Percentiles rank a stretch among this genome's conserved stretches.
These are phyloP conservation scores for Conoideocrella luteorostrata DNA, from an alignment of 2,329 filamentous ascomycete genomes.

Conservation along the genomic window DNA sequence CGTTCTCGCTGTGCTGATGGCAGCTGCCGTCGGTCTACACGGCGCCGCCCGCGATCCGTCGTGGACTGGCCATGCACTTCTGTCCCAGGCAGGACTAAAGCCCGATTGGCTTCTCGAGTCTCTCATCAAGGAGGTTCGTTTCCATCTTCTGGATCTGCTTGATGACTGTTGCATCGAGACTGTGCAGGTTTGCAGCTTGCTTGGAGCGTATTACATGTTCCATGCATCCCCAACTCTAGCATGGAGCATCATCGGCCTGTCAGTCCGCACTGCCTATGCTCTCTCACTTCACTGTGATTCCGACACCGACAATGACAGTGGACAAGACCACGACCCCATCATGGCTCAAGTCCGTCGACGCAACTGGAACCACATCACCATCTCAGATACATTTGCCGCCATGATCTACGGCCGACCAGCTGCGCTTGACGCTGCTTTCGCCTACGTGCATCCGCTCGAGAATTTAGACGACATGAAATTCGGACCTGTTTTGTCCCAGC, in stretches of 20 bases:
- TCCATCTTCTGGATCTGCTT: slow-evolving; percentile 6
- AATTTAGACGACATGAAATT: slow-evolving; percentile 18
- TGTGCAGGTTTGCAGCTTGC: slow-evolving; percentile 5
- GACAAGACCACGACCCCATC: slow-evolving; percentile 2
- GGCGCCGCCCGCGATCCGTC: slow-evolving; percentile 12
- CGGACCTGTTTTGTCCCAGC: slow-evolving; percentile 3
- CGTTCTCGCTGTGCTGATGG: slow-evolving; percentile 10
- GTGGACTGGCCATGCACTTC: slow-evolving; percentile 12
- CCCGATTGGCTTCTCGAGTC: neutral
- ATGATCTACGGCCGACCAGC: slow-evolving; percentile 23
- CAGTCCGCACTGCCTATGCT: slow-evolving; percentile 13
- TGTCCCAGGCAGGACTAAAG: slow-evolving; percentile 4
- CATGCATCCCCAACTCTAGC: slow-evolving; percentile 6
- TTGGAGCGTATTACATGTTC: slow-evolving; percentile 6
- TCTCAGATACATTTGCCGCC: slow-evolving; percentile 22
- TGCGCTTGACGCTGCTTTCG: slow-evolving; percentile 20
- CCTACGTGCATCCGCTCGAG: slow-evolving; percentile 16
- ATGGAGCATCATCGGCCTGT: slow-evolving; percentile 9
- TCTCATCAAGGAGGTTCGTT: slow-evolving; percentile 2
- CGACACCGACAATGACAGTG: slow-evolving; percentile 3
- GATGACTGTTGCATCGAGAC: slow-evolving; percentile 8
- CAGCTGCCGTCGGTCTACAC: slow-evolving; percentile 12
- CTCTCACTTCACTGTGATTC: slow-evolving; percentile 13
- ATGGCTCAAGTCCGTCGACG: slow-evolving; percentile 20
- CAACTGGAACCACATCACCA: slow-evolving; percentile 23